Percentiles rank a stretch among this genome's conserved stretches.
phyloP scores from a whole-genome alignment of 768 basidiomycete genomes.

The Scleroderma bovista region DNA sequence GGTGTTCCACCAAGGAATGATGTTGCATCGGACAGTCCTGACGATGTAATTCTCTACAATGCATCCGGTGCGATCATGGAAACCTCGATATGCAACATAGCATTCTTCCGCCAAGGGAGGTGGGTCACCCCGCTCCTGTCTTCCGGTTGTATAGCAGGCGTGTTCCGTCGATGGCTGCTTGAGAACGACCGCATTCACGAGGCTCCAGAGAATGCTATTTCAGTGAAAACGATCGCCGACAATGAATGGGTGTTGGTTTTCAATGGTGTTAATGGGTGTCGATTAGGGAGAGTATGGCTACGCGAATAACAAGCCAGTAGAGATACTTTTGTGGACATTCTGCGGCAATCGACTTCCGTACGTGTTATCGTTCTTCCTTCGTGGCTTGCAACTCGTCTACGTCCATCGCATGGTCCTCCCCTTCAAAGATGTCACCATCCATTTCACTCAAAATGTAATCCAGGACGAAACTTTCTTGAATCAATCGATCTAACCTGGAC shows the following conservation, averaged over 20 bases:
- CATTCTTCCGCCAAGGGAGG: constrained; percentile 46
- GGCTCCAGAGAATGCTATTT: constrained; percentile 39
- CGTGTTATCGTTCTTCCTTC: neutral
- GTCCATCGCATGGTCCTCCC: constrained; percentile 37
- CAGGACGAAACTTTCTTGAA: constrained; percentile 94
- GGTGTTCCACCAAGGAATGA: constrained; percentile 5
- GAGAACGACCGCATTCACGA: constrained; percentile 53
- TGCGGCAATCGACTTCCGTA: neutral
- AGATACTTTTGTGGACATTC: constrained; percentile 12
- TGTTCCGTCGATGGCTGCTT: constrained; percentile 64
- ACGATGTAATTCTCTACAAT: constrained; percentile 67
- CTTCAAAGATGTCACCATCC: constrained; percentile 70
- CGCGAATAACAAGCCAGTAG: neutral
- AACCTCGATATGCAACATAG: constrained; percentile 66
- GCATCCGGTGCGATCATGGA: constrained; percentile 48
- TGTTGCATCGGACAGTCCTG: constrained; percentile 12
- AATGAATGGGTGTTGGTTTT: constrained; percentile 68
- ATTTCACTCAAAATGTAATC: constrained; percentile 87
- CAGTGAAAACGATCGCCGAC: constrained; percentile 35
- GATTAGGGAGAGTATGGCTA: constrained; percentile 37
- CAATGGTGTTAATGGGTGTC: constrained; percentile 70
- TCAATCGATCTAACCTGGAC: constrained; percentile 72
- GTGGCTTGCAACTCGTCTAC: constrained; percentile 26
- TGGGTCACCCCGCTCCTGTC: constrained; percentile 65
- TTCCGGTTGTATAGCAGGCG: constrained; percentile 69